A percentile compares a stretch with the other conserved stretches of the same genome.
phyloP scores from a whole-genome alignment of 2,329 filamentous ascomycete species.

The Phialocephala subalpina region DNA sequence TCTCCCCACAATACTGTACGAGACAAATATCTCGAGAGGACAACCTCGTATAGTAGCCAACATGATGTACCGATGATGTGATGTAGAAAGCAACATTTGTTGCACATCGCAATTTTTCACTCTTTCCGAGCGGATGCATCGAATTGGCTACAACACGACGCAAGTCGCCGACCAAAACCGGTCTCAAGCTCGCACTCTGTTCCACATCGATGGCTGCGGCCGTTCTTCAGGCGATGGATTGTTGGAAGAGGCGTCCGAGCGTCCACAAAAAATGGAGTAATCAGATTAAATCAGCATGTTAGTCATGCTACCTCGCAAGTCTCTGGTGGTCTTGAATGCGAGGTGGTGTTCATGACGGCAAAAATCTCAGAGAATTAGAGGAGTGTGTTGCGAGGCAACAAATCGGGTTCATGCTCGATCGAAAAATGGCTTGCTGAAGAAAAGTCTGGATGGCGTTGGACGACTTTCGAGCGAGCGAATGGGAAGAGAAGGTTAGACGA shows the following conservation, averaged over 20 bases:
- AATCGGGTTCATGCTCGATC: not conserved
- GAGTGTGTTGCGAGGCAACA: not conserved
- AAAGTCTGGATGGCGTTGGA: not conserved
- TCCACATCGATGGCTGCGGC: too few relatives aligned
- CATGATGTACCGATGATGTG: too few relatives aligned
- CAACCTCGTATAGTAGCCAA: not conserved
- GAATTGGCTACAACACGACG: constrained; percentile 1
- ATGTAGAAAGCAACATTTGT: constrained; percentile 2
- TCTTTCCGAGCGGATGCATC: constrained; percentile 13
- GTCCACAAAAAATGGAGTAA: too few relatives aligned
- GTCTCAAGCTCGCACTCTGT: too few relatives aligned
- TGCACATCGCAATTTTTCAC: constrained; percentile 10
- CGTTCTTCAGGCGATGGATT: too few relatives aligned
- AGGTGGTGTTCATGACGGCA: not conserved
- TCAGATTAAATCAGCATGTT: too few relatives aligned
- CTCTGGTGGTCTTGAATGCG: not conserved
- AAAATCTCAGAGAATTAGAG: not conserved
- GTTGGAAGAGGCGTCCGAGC: too few relatives aligned
- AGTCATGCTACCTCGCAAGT: too few relatives aligned
- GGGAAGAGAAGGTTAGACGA: not conserved
- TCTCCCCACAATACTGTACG: not conserved
- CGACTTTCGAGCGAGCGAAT: too few relatives aligned
- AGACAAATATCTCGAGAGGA: not conserved
- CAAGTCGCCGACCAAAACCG: not conserved
- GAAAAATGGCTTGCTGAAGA: not conserved